Evolutionary conservation across 2,329 filamentous ascomycete genomes (phyloP), one percentile per base, ranked within the genome.

Genomic region (Trichoderma sp.): DNA sequence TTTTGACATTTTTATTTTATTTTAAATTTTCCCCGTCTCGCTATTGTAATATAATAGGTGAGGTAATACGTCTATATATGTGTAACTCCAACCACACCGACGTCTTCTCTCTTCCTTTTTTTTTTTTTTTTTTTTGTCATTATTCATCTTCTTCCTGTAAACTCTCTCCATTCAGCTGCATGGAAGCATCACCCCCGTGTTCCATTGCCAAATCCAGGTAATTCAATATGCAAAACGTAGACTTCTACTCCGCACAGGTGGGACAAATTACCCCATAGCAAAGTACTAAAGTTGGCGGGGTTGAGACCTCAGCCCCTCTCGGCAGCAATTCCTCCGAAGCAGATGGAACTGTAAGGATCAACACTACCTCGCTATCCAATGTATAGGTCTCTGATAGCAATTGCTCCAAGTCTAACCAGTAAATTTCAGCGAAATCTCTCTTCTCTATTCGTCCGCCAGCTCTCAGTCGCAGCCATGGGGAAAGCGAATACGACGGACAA

Each of bases 401-500:
- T 25, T 48, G 61, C 22, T 57, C 37, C 37, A 34, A 64, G 10
- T 34, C 19, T 48, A 35, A 27, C 61, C 32, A 27, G n/a, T 25
- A 57, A 39, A 56, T 12, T 48, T 1, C 48, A n/a, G 17, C 57
- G 37, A 19, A 67, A 52, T 29, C 29, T 32, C 6, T 22, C 35
- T 4, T 54, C 15, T 56, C 56, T 10, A 37, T 52, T 39, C 25
- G 32, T 57, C 35, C 5, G 54, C 52, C 63, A 48, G 37, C 22
- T 69, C 15, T 61, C 67, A 61, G 56, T 63, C 22, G 48, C 69
- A 69, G 68, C 72, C n/a, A 79, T 78, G 76, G 71, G 71, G 42
- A 78, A 75, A 67, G 89, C 97, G 72, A 84, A 95, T 80, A 97
- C 94, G 39, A 88, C 89, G 66, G 84, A 88, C 70, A 91, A 92